Evolutionary conservation across 2,329 filamentous ascomycete species (phyloP).

Genomic region (Colletotrichum truncatum): DNA sequence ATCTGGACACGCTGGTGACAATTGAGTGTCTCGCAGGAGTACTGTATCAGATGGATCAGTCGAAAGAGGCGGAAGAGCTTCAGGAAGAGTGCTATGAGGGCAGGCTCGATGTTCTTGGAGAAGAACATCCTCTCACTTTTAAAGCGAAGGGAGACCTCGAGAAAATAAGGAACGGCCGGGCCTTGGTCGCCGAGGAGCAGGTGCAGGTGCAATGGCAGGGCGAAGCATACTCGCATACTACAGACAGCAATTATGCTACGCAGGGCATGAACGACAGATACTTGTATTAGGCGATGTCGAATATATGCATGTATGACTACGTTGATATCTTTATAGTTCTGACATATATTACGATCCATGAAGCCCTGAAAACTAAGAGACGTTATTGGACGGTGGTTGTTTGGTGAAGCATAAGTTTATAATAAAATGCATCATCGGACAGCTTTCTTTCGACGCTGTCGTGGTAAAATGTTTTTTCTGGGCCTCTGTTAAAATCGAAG

Average conservation of each 20-base stretch:
- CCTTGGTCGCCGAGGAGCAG: not conserved
- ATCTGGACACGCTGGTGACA: not conserved
- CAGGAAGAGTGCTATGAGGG: not conserved
- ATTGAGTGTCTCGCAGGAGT: constrained; percentile 8
- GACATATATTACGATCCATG: too few relatives aligned
- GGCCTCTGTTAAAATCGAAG: too few relatives aligned
- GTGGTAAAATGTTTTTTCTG: too few relatives aligned
- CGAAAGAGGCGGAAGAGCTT: not conserved
- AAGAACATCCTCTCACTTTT: not conserved
- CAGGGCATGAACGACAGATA: constrained; percentile 4
- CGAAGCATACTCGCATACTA: not conserved
- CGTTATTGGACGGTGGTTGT: too few relatives aligned
- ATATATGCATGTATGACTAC: too few relatives aligned
- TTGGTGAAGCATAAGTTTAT: too few relatives aligned
- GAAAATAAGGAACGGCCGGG: not conserved
- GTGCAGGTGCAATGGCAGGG: constrained; percentile 2
- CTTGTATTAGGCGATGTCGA: not conserved
- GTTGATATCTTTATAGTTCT: too few relatives aligned
- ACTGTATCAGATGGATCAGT: not conserved
- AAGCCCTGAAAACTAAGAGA: too few relatives aligned
- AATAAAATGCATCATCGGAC: too few relatives aligned
- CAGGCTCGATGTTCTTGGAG: not conserved
- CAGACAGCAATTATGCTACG: not conserved
- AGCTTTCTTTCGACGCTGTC: too few relatives aligned
- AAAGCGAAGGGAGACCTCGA: not conserved